These are phyloP conservation scores for Ascocoryne sarcoides DNA, from an alignment of 2,329 filamentous ascomycete genomes.

Conservation along the genomic window DNA sequence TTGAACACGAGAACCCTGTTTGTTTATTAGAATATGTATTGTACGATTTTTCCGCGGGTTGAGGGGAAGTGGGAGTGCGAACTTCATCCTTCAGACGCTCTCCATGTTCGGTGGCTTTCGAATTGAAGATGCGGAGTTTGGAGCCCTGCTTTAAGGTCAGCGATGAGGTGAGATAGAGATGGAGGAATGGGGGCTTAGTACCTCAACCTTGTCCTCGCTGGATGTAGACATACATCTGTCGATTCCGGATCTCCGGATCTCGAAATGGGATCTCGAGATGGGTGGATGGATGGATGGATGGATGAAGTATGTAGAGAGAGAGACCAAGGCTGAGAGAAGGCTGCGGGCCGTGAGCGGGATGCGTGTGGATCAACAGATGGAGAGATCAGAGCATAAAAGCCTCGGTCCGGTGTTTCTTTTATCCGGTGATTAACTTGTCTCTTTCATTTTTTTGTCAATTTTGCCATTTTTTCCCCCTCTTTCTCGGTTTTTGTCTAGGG, in stretches of 20 bases:
- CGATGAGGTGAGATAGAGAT: not conserved
- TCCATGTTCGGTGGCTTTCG: conserved; percentile 24
- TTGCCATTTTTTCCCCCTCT: too few relatives aligned
- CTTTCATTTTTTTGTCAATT: too few relatives aligned
- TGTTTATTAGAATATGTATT: conserved; percentile 5
- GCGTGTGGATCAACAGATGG: too few relatives aligned
- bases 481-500: too few relatives aligned
- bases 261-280: not conserved
- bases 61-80: conserved; percentile 12
- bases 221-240: conserved; percentile 15
- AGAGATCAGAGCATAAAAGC: too few relatives aligned
- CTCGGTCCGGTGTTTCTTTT: too few relatives aligned
- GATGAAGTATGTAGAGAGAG: not conserved
- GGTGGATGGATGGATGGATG: not conserved
- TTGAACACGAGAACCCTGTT: conserved; percentile 55
- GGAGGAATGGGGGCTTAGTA: not conserved
- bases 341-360: too few relatives aligned
- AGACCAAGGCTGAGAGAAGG: conserved; percentile 3
- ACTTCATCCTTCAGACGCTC: conserved; percentile 64
- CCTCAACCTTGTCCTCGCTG: conserved; percentile 13
- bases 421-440: too few relatives aligned
- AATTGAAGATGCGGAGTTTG: not conserved
- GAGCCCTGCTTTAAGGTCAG: not conserved
- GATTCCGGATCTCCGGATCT: not conserved
- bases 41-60: too few relatives aligned